Conservation (phyloP, 2,329 filamentous ascomycete species). For the Chalaropsis thielavioides region DNA sequence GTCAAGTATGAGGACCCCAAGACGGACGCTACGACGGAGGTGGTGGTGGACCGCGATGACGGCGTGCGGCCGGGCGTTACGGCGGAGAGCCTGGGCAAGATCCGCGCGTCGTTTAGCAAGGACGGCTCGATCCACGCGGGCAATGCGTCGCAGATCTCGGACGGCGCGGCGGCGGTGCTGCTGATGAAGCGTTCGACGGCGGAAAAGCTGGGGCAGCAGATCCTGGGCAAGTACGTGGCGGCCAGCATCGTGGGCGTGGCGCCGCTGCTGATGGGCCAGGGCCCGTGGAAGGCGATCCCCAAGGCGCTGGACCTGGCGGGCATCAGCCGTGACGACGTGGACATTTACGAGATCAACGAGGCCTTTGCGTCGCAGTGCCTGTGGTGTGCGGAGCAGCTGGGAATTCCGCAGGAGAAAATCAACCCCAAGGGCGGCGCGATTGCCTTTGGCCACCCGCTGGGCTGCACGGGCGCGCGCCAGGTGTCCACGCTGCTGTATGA, state of each 20-base stretch:
- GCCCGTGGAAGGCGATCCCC: slow-evolving; percentile 91
- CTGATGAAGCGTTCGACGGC: slow-evolving; percentile 91
- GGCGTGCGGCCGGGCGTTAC: slow-evolving; percentile 78
- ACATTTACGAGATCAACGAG: slow-evolving; percentile 99
- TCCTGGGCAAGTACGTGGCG: slow-evolving; percentile 84
- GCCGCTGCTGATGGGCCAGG: slow-evolving; percentile 89
- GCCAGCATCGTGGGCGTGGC: slow-evolving; percentile 77
- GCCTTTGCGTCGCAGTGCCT: slow-evolving; percentile 91
- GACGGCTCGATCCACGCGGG: slow-evolving; percentile 90
- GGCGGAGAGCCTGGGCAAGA: slow-evolving; percentile 75
- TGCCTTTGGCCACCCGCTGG: slow-evolving; percentile 87
- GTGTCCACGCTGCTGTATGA: slow-evolving; percentile 86
- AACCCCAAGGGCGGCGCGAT: slow-evolving; percentile 97
- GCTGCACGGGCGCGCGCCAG: slow-evolving; percentile 86
- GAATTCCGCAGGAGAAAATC: slow-evolving; percentile 69
- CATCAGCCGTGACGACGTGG: slow-evolving; percentile 75
- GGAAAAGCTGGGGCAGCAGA: slow-evolving; percentile 70
- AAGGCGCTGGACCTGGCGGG: slow-evolving; percentile 79
- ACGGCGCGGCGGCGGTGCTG: slow-evolving; percentile 87
- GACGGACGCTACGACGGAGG: slow-evolving; percentile 67
- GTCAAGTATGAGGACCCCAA: slow-evolving; percentile 86
- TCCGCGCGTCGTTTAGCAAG: slow-evolving; percentile 77
- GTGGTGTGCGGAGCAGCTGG: slow-evolving; percentile 82
- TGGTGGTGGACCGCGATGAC: slow-evolving; percentile 75
- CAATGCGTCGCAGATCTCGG: slow-evolving; percentile 89